phyloP scores from a whole-genome alignment of 768 basidiomycete species.

The Chiua virens region DNA sequence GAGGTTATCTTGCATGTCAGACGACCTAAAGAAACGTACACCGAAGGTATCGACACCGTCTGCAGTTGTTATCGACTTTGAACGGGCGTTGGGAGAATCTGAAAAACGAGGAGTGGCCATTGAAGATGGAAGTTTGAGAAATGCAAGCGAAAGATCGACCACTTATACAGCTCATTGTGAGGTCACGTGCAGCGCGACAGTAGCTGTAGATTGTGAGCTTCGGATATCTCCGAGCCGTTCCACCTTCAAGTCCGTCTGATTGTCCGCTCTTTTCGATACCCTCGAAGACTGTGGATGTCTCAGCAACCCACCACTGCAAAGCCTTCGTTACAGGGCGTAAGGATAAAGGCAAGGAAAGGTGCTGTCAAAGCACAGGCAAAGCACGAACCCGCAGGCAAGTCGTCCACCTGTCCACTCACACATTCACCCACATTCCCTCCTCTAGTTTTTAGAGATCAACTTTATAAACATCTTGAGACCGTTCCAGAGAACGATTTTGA shows the following conservation, averaged over 20 bases:
- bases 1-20: background rate
- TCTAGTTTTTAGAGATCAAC: constrained; percentile 88
- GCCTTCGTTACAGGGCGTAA: constrained; percentile 90
- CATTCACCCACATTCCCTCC: constrained; percentile 12
- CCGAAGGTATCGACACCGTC: constrained; percentile 74
- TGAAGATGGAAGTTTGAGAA: constrained; percentile 4
- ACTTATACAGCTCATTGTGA: constrained; percentile 5
- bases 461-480: constrained; percentile 88
- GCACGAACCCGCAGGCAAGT: constrained; percentile 80
- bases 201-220: constrained; percentile 4
- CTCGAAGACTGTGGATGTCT: constrained; percentile 81
- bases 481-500: constrained; percentile 82
- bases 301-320: constrained; percentile 80
- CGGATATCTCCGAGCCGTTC: constrained; percentile 27
- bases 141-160: background rate
- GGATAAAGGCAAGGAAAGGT: constrained; percentile 91
- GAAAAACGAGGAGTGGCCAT: constrained; percentile 39
- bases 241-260: too few relatives aligned
- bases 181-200: constrained; percentile 24
- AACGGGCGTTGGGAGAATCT: constrained; percentile 75
- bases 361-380: constrained; percentile 91
- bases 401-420: background rate
- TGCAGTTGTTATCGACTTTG: constrained; percentile 78
- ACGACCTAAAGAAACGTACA: constrained; percentile 43
- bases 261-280: constrained; percentile 29